Evolutionary conservation across 306 rosid genomes (phyloP), one percentile per base, ranked within the genome.

Genomic region (Pyrus communis): DNA sequence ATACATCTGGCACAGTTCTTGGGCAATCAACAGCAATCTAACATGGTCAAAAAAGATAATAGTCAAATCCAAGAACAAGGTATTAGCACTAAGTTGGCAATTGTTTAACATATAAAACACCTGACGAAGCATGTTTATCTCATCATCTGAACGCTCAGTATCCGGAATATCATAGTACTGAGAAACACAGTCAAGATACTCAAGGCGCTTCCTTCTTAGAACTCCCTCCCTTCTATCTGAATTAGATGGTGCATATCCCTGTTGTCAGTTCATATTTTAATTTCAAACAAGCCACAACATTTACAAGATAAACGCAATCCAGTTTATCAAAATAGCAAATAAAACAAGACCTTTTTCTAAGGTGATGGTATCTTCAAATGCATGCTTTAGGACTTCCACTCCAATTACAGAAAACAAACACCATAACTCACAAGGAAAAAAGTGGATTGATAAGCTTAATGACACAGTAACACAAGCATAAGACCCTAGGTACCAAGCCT

Each of bases 211-310:
- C 87, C 98, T 90, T 81, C 87, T 88, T 77, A 93, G 80, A 86
- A 93, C 91, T 61, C 93, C 98, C 82, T 91, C 98, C 97, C 91
- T 87, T 90, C 98, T 86, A 86, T 93, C 98, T 87, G 98, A 93
- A 91, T 91, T 93, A 87, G 96, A 88, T 81, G 98, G 92, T 91
- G 98, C 98, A 87, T 91, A 93, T 85, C 98, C 98, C 98, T 93
- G 96, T 93, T 78, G 90, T 81, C 92, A 90, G 88, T 91, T 86
- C 83, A 87, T 91, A 75, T 83, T 88, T 86, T 82, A 91, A 88
- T 85, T 89, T 87, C 79, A 86, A 82, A 87, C 83, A 82, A 75
- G 75, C 78, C 75, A 78, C 52, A 80, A 73, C 22, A 68, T 63
- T 40, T 62, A 22, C 31, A 35, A 77, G 65, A 79, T 67, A 70